Percentiles rank a stretch among this genome's conserved stretches.
phyloP scores from a whole-genome alignment of 1,139 yeast species.

The Arxiozyma slooffiae region DNA sequence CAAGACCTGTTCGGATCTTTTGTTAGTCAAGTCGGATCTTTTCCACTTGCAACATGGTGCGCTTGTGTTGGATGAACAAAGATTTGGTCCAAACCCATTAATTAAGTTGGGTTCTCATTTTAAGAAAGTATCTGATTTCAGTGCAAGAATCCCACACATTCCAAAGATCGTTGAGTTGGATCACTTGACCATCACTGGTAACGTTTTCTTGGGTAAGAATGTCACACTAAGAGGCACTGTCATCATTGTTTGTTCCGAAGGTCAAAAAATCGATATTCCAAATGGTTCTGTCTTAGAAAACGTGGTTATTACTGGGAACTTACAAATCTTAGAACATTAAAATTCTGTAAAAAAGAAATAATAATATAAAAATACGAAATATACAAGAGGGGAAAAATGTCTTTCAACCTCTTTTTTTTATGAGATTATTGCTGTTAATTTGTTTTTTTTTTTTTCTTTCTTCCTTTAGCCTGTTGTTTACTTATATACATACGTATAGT shows the following conservation, averaged over 20 bases:
- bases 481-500: too few species aligned
- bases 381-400: too few species aligned
- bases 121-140: conserved; percentile 90
- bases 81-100: conserved; percentile 91
- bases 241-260: conserved; percentile 93
- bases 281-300: conserved; percentile 90
- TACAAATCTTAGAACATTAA: conserved; percentile 88
- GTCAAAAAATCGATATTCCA: conserved; percentile 93
- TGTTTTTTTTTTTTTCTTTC: too few species aligned
- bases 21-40: conserved; percentile 92
- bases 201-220: conserved; percentile 81
- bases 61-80: conserved; percentile 66
- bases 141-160: conserved; percentile 83
- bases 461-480: too few species aligned
- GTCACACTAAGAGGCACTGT: conserved; percentile 94
- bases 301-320: conserved; percentile 93
- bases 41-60: conserved; percentile 90
- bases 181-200: conserved; percentile 95
- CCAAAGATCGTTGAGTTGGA: conserved; percentile 94
- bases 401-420: too few species aligned
- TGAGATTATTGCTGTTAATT: too few species aligned
- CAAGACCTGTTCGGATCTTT: conserved; percentile 89
- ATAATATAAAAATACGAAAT: too few species aligned
- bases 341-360: too few species aligned
- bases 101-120: conserved; percentile 93